These are phyloP conservation scores for Daldinia vernicosa DNA, from an alignment of 495 filamentous ascomycete genomes.

Conservation along the genomic window DNA sequence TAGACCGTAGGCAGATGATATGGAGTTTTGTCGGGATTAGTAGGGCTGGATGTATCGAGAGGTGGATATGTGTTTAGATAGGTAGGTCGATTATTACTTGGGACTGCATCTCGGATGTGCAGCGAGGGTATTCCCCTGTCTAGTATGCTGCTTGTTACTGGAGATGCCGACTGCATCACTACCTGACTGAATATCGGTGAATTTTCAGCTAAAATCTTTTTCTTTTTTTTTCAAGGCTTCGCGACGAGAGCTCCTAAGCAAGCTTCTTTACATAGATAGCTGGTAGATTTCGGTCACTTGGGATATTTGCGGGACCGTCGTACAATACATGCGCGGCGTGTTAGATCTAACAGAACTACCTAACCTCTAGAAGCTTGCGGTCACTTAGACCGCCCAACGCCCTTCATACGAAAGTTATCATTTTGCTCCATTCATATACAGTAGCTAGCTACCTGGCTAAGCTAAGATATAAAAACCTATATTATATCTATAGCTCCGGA, in stretches of 20 bases:
- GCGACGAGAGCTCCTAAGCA: not conserved
- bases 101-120: constrained; percentile 42
- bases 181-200: constrained; percentile 35
- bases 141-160: not conserved
- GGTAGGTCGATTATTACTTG: constrained; percentile 14
- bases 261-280: not conserved
- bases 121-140: constrained; percentile 32
- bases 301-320: constrained; percentile 7
- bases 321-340: not conserved
- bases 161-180: constrained; percentile 31
- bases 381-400: constrained; percentile 4
- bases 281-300: not conserved
- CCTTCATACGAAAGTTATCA: not conserved
- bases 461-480: not conserved
- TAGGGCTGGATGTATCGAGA: not conserved
- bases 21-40: not conserved
- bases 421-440: not conserved
- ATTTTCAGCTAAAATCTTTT: constrained; percentile 7
- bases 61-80: not conserved
- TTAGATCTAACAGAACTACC: not conserved
- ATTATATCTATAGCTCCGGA: not conserved
- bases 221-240: not conserved
- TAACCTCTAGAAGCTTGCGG: not conserved
- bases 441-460: not conserved
- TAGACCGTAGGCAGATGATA: not conserved